Evolutionary conservation across 1,284 basidiomycete genomes (phyloP), one percentile per base, ranked within the genome.

Genomic region (Trichosporon coremiiforme): DNA sequence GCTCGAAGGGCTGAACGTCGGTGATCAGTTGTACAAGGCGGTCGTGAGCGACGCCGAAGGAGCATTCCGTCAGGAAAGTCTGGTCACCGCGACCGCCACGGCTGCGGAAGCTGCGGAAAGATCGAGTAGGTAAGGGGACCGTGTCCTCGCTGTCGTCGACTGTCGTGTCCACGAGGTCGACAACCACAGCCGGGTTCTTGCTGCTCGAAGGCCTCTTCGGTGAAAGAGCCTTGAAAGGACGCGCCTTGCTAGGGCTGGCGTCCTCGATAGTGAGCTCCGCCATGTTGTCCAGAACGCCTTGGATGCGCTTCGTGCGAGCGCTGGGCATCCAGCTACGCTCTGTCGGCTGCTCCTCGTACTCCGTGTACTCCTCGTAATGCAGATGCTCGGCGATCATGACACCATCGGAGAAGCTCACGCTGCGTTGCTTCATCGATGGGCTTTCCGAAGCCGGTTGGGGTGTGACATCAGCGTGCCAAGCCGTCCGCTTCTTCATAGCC

Each of bases 321-420:
- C 91, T 92, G 2, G 88, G 88, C 29, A 88, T 81, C 62, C 87
- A 85, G 41, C 83, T 62, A 17, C 57, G 57, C 57, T 62, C 57
- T 2, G 57, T 62, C 7, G 31, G 31, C 31, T 81, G 76, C 60
- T 80, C 36, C 66, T 76, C 77, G 22, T 75, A 74, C 17, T 68
- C 70, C 35, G 65, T 70, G 41, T 66, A 62, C 36, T 66, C 62
- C 57, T 64, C 72, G 62, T 36, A 41, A 38, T 69, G 55, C 20
- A 70, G 64, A n/a, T 64, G 62, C 62, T 70, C 62, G 9, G 69
- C 65, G 25, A 70, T 69, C 7, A 73, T 66, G 78, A 90, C 91
- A 4, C 94, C 94, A 79, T 98, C 95, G 20, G 93, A 95, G 84
- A 98, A 98, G 80, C 93, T 95, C 66, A 98, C 95, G 60, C 92